Evolutionary conservation across 257 asterid genomes (phyloP).

Genomic region (Solanum piurae): DNA sequence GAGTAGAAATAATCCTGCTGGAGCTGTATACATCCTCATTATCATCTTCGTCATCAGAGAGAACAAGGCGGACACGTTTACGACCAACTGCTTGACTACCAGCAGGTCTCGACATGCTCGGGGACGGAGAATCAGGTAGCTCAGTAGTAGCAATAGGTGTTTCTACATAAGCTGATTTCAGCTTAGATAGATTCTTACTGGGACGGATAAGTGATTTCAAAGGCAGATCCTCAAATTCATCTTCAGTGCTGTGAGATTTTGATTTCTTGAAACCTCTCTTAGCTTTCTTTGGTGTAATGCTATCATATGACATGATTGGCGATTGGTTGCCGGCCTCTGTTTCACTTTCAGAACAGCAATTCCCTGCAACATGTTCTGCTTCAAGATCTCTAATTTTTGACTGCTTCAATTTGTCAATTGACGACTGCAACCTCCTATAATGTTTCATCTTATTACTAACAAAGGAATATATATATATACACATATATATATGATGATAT

Average conservation of each 20-base stretch:
- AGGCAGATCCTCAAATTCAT: conserved; percentile 41
- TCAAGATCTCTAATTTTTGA: conserved; percentile 27
- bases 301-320: conserved; percentile 36
- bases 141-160: conserved; percentile 17
- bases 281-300: conserved; percentile 29
- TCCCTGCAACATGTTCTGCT: conserved; percentile 25
- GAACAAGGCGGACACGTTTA: conserved; percentile 71
- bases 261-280: conserved; percentile 18
- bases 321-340: conserved; percentile 49
- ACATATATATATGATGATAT: too few species aligned
- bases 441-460: conserved; percentile 8
- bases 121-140: conserved; percentile 29
- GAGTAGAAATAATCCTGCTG: conserved; percentile 14
- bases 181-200: conserved; percentile 25
- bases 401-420: conserved; percentile 52
- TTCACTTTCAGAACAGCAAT: conserved; percentile 73
- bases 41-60: conserved; percentile 78
- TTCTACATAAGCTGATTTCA: conserved; percentile 15
- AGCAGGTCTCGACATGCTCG: conserved; percentile 38
- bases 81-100: conserved; percentile 41
- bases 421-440: conserved; percentile 51
- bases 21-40: conserved; percentile 26
- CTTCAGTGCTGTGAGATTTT: conserved; percentile 24
- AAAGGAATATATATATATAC: not conserved
- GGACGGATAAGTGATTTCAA: conserved; percentile 38